These are phyloP conservation scores for Drechslerella stenobrocha DNA, from an alignment of 2,329 filamentous ascomycete species.

Conservation along the genomic window DNA sequence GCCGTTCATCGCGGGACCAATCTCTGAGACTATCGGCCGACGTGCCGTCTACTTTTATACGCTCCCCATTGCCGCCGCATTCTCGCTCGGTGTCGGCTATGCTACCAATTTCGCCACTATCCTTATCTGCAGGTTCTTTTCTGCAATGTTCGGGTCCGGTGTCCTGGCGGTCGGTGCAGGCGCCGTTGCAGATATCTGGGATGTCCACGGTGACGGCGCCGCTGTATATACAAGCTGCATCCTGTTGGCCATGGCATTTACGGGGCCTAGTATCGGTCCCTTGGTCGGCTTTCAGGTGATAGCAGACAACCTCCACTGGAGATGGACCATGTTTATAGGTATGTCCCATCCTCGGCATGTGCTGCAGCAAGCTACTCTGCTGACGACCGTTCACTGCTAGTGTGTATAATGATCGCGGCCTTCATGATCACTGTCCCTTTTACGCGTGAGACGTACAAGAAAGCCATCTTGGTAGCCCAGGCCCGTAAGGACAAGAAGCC, in stretches of 20 bases:
- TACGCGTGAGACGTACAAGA: slow-evolving; percentile 64
- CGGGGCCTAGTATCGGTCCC: slow-evolving; percentile 40
- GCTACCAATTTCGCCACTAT: slow-evolving; percentile 52
- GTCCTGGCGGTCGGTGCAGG: slow-evolving; percentile 61
- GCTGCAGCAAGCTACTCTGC: no score
- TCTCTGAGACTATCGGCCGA: slow-evolving; percentile 37
- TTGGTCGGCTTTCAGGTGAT: slow-evolving; percentile 36
- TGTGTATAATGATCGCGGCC: slow-evolving; percentile 40
- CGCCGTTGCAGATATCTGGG: slow-evolving; percentile 60
- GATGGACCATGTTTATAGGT: slow-evolving; percentile 44
- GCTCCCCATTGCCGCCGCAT: slow-evolving; percentile 52
- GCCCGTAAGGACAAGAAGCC: slow-evolving; percentile 11
- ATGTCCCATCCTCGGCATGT: slow-evolving; percentile 4
- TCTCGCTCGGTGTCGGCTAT: slow-evolving; percentile 52
- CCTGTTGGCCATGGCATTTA: slow-evolving; percentile 45
- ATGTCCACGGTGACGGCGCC: slow-evolving; percentile 9
- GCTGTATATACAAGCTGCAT: slow-evolving; percentile 30
- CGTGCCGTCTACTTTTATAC: slow-evolving; percentile 53
- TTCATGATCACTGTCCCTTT: slow-evolving; percentile 22
- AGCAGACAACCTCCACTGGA: slow-evolving; percentile 37
- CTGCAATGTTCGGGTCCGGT: slow-evolving; percentile 55
- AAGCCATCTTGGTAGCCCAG: slow-evolving; percentile 61
- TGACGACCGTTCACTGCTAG: slow-evolving; percentile 8
- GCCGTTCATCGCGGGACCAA: slow-evolving; percentile 50
- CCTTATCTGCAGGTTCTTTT: slow-evolving; percentile 56